Evolutionary conservation across 345 rosid genomes (phyloP).

Genomic region (Capsella bursapastoris): DNA sequence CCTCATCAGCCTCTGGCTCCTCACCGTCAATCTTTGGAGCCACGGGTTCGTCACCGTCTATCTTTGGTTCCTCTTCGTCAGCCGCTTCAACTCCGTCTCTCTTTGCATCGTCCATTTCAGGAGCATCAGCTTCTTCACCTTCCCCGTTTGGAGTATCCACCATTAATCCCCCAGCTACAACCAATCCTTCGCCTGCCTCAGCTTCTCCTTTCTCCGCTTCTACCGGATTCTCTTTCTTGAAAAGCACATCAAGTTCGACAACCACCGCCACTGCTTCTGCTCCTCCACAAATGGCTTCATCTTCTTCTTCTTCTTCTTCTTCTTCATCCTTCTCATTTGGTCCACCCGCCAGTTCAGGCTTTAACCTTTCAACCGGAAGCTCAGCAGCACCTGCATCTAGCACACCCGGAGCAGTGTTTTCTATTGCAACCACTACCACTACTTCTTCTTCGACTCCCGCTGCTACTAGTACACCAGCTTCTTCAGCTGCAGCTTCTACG

Average conservation of each 20-base stretch:
- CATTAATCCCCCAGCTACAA: slow-evolving; percentile 35
- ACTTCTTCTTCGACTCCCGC: slow-evolving; percentile 54
- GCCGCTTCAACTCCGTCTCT: slow-evolving; percentile 35
- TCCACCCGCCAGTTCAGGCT: slow-evolving; percentile 50
- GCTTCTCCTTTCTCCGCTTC: slow-evolving; percentile 51
- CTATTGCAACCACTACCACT: slow-evolving; percentile 64
- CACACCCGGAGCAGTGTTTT: slow-evolving; percentile 50
- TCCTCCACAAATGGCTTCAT: slow-evolving; percentile 44
- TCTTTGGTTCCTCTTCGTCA: slow-evolving; percentile 39
- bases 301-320: slow-evolving; percentile 41
- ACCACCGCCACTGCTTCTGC: slow-evolving; percentile 41
- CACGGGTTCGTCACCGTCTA: slow-evolving; percentile 28
- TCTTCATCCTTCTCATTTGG: slow-evolving; percentile 53
- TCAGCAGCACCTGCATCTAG: slow-evolving; percentile 43
- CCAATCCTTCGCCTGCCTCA: slow-evolving; percentile 42
- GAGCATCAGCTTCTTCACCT: slow-evolving; percentile 38
- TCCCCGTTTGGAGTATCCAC: slow-evolving; percentile 48
- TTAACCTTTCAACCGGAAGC: slow-evolving; percentile 50
- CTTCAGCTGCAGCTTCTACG: slow-evolving; percentile 54
- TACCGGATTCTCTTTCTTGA: slow-evolving; percentile 53
- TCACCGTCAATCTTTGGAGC: slow-evolving; percentile 30
- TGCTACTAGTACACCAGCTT: slow-evolving; percentile 46
- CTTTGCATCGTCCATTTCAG: slow-evolving; percentile 39
- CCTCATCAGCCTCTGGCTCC: slow-evolving; percentile 23
- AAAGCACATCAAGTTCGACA: slow-evolving; percentile 43